Conservation (phyloP, 495 filamentous ascomycete species). For the Sporormia fimetaria region DNA sequence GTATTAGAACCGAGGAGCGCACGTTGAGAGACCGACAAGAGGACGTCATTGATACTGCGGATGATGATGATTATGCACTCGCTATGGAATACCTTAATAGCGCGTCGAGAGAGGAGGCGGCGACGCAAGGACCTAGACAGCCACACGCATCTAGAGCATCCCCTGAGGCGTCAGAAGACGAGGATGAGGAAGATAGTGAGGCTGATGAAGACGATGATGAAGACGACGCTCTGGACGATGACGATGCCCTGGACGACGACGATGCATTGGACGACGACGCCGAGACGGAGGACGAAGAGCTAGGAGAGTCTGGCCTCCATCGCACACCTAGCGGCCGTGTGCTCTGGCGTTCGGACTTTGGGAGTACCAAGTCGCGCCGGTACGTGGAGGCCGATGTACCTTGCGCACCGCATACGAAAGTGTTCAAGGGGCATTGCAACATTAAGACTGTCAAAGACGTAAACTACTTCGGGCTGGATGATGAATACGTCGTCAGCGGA, state of each 20-base stretch:
- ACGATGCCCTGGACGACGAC: slow-evolving; percentile 28
- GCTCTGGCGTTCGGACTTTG: slow-evolving; percentile 32
- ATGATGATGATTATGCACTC: slow-evolving; percentile 18
- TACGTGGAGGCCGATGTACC: slow-evolving; percentile 46
- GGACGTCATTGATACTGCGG: slow-evolving; percentile 20
- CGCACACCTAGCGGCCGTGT: slow-evolving; percentile 32
- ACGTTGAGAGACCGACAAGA: slow-evolving; percentile 15
- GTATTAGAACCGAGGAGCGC: slow-evolving; percentile 24
- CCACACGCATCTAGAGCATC: neutral
- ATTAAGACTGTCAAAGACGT: slow-evolving; percentile 65
- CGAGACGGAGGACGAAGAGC: slow-evolving; percentile 31
- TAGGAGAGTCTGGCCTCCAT: slow-evolving; percentile 31
- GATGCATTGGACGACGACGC: slow-evolving; percentile 33
- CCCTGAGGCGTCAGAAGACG: neutral
- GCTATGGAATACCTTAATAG: slow-evolving; percentile 15
- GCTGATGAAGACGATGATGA: slow-evolving; percentile 19
- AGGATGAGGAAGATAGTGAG: slow-evolving; percentile 14
- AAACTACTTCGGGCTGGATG: slow-evolving; percentile 59
- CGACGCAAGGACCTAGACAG: slow-evolving; percentile 6
- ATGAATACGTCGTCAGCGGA: slow-evolving; percentile 66
- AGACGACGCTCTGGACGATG: slow-evolving; percentile 11
- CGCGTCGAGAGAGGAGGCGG: slow-evolving; percentile 13
- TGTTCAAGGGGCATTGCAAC: slow-evolving; percentile 61
- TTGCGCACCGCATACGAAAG: slow-evolving; percentile 45
- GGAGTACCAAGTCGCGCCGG: slow-evolving; percentile 32